Base-by-base conservation (phyloP, 495 filamentous ascomycete genomes). In the Xylaria cubensis region DNA sequence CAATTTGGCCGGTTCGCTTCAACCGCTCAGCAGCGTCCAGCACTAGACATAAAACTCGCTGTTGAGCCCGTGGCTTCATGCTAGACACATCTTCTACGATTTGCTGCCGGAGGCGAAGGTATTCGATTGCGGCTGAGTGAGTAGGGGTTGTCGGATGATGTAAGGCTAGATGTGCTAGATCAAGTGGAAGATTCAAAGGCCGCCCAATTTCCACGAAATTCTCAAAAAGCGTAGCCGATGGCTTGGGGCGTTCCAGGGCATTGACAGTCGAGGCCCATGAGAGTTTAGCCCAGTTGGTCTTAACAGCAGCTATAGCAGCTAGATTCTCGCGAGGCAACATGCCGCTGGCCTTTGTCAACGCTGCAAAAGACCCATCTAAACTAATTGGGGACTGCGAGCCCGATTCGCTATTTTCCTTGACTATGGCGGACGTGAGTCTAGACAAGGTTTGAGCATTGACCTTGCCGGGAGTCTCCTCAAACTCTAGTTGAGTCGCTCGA, bases 121-220 rank as follows among this genome's bases (percentile, higher is more conserved):
- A 81, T n/a, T 78, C 44, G 8, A 85, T 48, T 19, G 85, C 85
- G 8, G 76, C 75, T 5, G 74, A 72, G 17, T 81, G 71, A 17
- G 75, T 77, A 0, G 85, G 85, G 0, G 69, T 70, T 4, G 78
- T 72, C 1, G 85, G 85, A 67, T 86, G 84, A 65, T 83, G 74
- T 2, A 86, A 73, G 15, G 79, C 77, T 3, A 86, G 66, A 66
- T 85, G 85, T 0, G 83, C 83, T 21, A 74, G 66, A 17, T 80
- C 76, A 3, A 79, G 62, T 12, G 29, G 69, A 29, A 77, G 44
- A 7, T 53, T 12, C 5, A 78, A 53, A 4, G 72, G 67, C 10
- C 73, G 29, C 10, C 75, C 78, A 7, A 83, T 72, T 41, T 75
- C 77, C 39, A 80, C 73, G 59, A 85, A 85, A 0, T 75, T 46